Percentiles rank a stretch among this genome's conserved stretches.
These are phyloP conservation scores for Penicillium sp. DNA, from an alignment of 2,329 filamentous ascomycete genomes.

Conservation along the genomic window DNA sequence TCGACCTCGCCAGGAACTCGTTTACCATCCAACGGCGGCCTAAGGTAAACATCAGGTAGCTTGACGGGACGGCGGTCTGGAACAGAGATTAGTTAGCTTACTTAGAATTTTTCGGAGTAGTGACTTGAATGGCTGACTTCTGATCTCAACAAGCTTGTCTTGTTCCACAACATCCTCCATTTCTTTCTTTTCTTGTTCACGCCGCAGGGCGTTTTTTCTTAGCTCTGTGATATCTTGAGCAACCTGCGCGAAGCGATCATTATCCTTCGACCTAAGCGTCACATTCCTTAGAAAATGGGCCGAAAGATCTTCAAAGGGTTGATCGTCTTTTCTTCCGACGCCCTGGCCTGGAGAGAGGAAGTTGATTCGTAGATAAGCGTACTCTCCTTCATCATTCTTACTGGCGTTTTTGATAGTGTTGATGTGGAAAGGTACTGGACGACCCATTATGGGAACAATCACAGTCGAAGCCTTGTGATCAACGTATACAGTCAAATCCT, in stretches of 20 bases:
- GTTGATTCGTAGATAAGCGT: conserved; percentile 93
- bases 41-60: conserved; percentile 92
- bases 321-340: conserved; percentile 95
- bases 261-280: conserved; percentile 90
- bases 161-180: conserved; percentile 99
- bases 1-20: conserved; percentile 94
- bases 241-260: conserved; percentile 86
- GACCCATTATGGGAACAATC: conserved; percentile 94
- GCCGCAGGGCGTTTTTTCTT: conserved; percentile 88
- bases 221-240: conserved; percentile 93
- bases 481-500: conserved; percentile 86
- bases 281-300: conserved; percentile 95
- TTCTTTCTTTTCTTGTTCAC: conserved; percentile 98
- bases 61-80: conserved; percentile 85
- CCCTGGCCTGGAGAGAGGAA: conserved; percentile 96
- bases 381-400: conserved; percentile 95
- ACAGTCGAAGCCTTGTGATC: conserved; percentile 89
- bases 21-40: conserved; percentile 94
- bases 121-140: conserved; percentile 65
- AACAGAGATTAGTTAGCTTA: not conserved
- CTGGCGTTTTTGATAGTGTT: conserved; percentile 98
- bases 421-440: conserved; percentile 97
- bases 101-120: conserved; percentile 44
- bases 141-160: conserved; percentile 92
- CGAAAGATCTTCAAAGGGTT: conserved; percentile 94